Percentiles rank a stretch among this genome's conserved stretches.
phyloP scores from a whole-genome alignment of 2,329 filamentous ascomycete species.

The Talaromyces sp. region DNA sequence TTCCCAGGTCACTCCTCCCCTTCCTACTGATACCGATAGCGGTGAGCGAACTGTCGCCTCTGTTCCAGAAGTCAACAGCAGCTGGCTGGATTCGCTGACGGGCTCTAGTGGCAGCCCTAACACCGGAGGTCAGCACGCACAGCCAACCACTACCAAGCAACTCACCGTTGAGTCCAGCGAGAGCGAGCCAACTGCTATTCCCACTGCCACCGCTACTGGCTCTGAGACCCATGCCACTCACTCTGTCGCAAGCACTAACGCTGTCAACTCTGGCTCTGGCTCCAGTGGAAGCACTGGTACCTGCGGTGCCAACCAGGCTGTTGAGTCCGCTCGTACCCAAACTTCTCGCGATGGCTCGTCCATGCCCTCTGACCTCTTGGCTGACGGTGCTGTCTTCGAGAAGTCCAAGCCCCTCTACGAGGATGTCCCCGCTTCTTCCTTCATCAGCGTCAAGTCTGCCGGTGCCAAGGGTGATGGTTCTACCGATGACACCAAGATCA shows the following conservation, averaged over 20 bases:
- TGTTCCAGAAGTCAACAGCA: conserved; percentile 12
- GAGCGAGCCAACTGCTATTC: conserved; percentile 4
- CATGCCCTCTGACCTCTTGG: conserved; percentile 70
- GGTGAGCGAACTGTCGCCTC: conserved; percentile 1
- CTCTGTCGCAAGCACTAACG: conserved; percentile 4
- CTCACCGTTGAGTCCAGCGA: background rate
- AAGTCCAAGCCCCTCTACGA: conserved; percentile 90
- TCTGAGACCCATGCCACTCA: conserved; percentile 1
- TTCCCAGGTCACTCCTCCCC: background rate
- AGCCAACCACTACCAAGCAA: conserved; percentile 1
- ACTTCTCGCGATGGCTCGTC: conserved; percentile 55
- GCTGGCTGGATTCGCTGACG: conserved; percentile 13
- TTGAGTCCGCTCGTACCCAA: conserved; percentile 58
- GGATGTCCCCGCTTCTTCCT: conserved; percentile 64
- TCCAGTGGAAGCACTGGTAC: conserved; percentile 17
- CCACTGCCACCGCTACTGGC: conserved; percentile 8
- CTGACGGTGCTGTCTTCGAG: conserved; percentile 72
- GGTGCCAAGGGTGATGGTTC: conserved; percentile 86
- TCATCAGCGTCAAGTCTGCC: conserved; percentile 78
- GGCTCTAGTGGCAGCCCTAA: conserved; percentile 8
- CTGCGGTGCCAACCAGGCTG: conserved; percentile 33
- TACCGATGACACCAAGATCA: conserved; percentile 82
- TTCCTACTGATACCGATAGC: conserved; percentile 7
- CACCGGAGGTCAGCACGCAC: background rate
- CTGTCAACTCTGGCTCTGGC: conserved; percentile 7